phyloP scores from a whole-genome alignment of 495 filamentous ascomycete genomes.

The Hyaloscypha bicolor region DNA sequence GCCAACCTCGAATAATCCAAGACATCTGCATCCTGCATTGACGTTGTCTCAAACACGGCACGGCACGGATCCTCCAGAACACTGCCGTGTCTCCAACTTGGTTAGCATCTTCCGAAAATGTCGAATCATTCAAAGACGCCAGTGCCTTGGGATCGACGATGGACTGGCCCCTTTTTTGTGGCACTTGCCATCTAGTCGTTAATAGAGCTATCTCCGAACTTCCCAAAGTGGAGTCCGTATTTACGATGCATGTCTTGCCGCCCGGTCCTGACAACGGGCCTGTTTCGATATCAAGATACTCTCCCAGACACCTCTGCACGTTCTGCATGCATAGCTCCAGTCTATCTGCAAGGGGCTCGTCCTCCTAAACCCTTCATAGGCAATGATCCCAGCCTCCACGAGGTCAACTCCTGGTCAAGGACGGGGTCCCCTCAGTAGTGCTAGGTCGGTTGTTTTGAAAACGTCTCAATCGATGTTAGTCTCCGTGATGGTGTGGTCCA shows the following conservation, averaged over 20 bases:
- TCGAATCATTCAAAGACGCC: background rate
- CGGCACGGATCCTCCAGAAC: background rate
- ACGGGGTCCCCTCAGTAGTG: background rate
- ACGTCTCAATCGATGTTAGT: background rate
- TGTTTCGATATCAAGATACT: background rate
- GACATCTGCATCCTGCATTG: no score
- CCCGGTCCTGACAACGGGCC: background rate
- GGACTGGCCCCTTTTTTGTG: background rate
- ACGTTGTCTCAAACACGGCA: no score
- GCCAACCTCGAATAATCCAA: no score
- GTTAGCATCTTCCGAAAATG: background rate
- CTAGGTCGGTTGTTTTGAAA: background rate
- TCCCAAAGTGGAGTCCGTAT: background rate
- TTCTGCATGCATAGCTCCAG: background rate
- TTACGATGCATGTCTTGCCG: background rate
- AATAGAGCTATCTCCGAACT: background rate
- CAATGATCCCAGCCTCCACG: background rate
- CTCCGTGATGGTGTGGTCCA: background rate
- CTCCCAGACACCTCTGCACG: background rate
- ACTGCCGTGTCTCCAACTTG: background rate
- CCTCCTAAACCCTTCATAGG: background rate
- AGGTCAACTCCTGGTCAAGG: background rate
- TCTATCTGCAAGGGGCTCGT: no score
- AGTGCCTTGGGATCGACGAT: background rate
- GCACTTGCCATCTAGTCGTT: background rate